phyloP scores from a whole-genome alignment of 192 early-diverging fungal species.

The Jimgerdemannia lactiflua region DNA sequence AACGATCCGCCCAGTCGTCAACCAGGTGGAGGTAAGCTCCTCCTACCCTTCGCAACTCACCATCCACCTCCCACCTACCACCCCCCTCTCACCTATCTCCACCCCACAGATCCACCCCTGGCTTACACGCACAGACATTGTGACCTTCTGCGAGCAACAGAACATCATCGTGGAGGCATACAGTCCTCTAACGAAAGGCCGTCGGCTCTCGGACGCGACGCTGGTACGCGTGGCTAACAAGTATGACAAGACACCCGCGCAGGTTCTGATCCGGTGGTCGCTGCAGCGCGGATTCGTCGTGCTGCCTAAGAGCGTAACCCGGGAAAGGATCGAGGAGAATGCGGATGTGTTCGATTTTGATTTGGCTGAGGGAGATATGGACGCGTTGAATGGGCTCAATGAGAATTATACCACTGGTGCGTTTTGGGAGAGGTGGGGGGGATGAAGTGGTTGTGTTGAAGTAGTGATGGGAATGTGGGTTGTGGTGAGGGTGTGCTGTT shows the following conservation, averaged over 20 bases:
- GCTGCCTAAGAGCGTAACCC: slow-evolving; percentile 51
- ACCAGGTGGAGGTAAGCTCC: slow-evolving; percentile 51
- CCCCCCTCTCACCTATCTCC: background rate
- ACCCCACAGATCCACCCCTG: slow-evolving; percentile 44
- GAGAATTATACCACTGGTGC: slow-evolving; percentile 37
- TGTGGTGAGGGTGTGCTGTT: background rate
- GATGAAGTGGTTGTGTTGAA: background rate
- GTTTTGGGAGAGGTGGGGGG: background rate
- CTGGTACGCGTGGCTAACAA: slow-evolving; percentile 45
- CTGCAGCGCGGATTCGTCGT: slow-evolving; percentile 53
- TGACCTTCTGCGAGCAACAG: slow-evolving; percentile 38
- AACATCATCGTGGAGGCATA: slow-evolving; percentile 55
- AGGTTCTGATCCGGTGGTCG: slow-evolving; percentile 40
- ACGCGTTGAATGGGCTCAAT: slow-evolving; percentile 48
- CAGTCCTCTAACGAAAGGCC: slow-evolving; percentile 48
- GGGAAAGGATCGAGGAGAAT: slow-evolving; percentile 51
- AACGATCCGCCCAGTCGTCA: slow-evolving; percentile 41
- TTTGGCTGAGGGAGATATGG: slow-evolving; percentile 52
- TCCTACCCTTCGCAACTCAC: background rate
- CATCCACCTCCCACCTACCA: background rate
- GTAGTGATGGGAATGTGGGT: background rate
- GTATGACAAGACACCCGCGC: slow-evolving; percentile 51
- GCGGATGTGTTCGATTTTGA: slow-evolving; percentile 54
- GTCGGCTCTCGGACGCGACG: slow-evolving; percentile 44
- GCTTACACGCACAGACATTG: slow-evolving; percentile 39